phyloP scores from a whole-genome alignment of 148 eudicot species.

The Pouteria glomerata region DNA sequence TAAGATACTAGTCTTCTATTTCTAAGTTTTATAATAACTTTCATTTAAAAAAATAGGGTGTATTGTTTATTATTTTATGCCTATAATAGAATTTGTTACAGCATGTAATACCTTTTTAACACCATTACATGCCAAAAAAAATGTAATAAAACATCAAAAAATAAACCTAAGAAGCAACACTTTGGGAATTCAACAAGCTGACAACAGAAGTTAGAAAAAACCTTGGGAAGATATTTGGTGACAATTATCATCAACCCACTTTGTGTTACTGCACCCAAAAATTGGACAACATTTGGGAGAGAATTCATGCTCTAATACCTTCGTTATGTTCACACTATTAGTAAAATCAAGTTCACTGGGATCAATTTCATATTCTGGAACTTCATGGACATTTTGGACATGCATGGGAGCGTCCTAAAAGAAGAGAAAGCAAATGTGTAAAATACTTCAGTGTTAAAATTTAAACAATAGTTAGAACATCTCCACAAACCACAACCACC shows the following conservation, averaged over 20 bases:
- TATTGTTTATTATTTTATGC: neutral
- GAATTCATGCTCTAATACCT: conserved; percentile 38
- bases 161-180: neutral
- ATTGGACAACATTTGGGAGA: conserved; percentile 86
- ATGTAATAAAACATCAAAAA: neutral
- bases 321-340: conserved; percentile 52
- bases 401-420: conserved; percentile 80
- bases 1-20: neutral
- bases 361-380: conserved; percentile 94
- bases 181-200: neutral
- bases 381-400: conserved; percentile 65
- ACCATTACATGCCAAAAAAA: neutral
- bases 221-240: conserved; percentile 90
- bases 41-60: neutral
- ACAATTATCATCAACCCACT: conserved; percentile 96
- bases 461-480: neutral
- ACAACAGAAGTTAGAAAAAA: too few relatives aligned
- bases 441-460: neutral
- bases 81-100: neutral
- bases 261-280: conserved; percentile 97
- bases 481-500: neutral
- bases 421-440: conserved; percentile 9
- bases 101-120: neutral
- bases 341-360: conserved; percentile 78
- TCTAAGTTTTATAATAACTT: neutral